Base-by-base conservation (phyloP, 805 yeast genomes). In the Lipomyces lipofer region DNA sequence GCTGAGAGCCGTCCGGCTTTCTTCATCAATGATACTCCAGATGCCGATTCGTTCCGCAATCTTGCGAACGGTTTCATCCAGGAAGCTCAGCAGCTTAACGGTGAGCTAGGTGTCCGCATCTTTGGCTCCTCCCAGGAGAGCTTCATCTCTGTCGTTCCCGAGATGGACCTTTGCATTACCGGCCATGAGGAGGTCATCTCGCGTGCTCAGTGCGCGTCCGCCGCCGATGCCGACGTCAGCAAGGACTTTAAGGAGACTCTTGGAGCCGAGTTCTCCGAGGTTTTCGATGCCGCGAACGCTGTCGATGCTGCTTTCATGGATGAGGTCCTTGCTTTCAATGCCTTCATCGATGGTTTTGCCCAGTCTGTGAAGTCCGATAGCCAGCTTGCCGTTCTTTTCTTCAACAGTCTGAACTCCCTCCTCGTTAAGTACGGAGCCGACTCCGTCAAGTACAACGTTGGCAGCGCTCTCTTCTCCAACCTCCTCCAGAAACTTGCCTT, bases 61-160 rank as follows among this genome's bases (percentile, higher is more conserved):
- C 60, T 58, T 43, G 60, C 60, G 36, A 55, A 13, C 38, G 56
- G 59, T 46, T 58, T 58, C 47, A 29, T 58, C 54, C 10, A 28
- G 53, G 62, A 58, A 53, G 30, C 62, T 29, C 62, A 58, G 56
- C 62, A 58, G 56, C 60, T 58, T 38, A 38, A 49, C 45, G 62
- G 62, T 25, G 62, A 58, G 46, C 56, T 58, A 33, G 49, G 51
- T 17, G 60, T 49, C 42, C 62, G 62, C n/a, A 33, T 55, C 35
- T 58, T 52, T 17, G 54, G 49, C 15, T 17, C 42, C 43, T 49
- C 54, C 19, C 49, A 50, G 49, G 60, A 48, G 24, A 29, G 53
- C 47, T 54, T 51, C 49, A 47, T 58, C 52, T 51, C 60, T 32
- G 60, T 56, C 51, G 62, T 58, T 29, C 62, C 62, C 52, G 62